Percentiles rank a stretch among this genome's conserved stretches.
Conservation (phyloP, 768 basidiomycete genomes). For the Mycena leptocephala region DNA sequence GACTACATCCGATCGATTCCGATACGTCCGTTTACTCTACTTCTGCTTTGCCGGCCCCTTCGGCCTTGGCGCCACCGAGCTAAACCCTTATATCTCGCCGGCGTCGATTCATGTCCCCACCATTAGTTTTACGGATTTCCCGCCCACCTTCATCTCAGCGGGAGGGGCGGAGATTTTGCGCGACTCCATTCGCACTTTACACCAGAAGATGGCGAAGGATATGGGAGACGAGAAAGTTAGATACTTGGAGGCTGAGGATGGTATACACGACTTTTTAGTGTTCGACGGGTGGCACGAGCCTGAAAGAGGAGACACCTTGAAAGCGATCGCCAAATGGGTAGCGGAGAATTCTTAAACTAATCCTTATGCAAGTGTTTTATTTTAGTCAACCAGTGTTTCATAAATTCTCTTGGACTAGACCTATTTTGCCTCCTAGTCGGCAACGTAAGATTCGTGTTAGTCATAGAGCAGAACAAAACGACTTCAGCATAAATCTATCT, state of each 20-base stretch:
- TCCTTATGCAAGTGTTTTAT: neutral
- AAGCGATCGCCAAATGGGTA: slow-evolving; percentile 69
- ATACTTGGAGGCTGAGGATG: slow-evolving; percentile 68
- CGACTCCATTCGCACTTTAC: slow-evolving; percentile 66
- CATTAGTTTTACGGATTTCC: slow-evolving; percentile 70
- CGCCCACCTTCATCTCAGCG: slow-evolving; percentile 71
- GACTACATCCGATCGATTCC: slow-evolving; percentile 56
- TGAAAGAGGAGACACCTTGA: slow-evolving; percentile 64
- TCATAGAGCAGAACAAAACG: neutral
- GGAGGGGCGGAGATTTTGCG: slow-evolving; percentile 73
- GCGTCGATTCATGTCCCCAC: slow-evolving; percentile 58
- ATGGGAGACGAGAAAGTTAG: slow-evolving; percentile 62
- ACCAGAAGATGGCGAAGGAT: slow-evolving; percentile 66
- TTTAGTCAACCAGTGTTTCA: too few relatives aligned
- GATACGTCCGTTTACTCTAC: slow-evolving; percentile 50
- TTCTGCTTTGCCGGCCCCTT: slow-evolving; percentile 65
- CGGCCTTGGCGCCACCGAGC: slow-evolving; percentile 60
- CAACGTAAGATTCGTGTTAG: neutral
- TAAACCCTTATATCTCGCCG: slow-evolving; percentile 74
- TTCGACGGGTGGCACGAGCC: slow-evolving; percentile 67
- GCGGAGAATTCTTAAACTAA: neutral
- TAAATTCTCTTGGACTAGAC: too few relatives aligned
- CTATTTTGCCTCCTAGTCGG: too few relatives aligned
- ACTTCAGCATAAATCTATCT: neutral
- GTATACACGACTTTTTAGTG: slow-evolving; percentile 68